Base-by-base conservation (phyloP, 805 yeast species). In the Lachancea kluyveri region DNA sequence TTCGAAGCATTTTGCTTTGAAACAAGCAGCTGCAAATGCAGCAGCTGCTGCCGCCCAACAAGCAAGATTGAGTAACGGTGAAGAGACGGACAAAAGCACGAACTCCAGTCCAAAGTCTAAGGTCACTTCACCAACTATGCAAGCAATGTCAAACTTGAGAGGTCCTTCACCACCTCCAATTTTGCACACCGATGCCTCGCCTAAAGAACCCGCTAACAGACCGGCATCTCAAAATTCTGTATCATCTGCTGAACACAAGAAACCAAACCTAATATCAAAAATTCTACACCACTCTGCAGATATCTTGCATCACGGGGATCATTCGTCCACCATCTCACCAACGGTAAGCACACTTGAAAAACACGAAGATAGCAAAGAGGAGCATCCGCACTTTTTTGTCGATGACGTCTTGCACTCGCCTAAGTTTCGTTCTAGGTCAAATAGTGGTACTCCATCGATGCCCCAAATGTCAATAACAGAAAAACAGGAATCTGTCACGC, bases 111-210 rank as follows among this genome's bases (percentile, higher is more conserved):
- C 35, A 15, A 17, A 25, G 26, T 10, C 24, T 4, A 30, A 25
- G 24, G 24, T 28, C 8, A 28, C 36, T 26, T 66, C 71, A 0
- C 78, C 79, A 4, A 67, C 76, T 21, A 74, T 68, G 8, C 50
- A 72, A 54, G 80, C 82, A 1, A 57, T 74, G 20, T 72, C 82
- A 6, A 72, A 66, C 48, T 52, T 76, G 33, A 64, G 79, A 38
- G 74, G 82, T 42, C 83, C 84, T 2, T 77, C 83, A 4, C 84
- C 85, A n/a, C 82, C 85, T 1, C 83, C 85, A 6, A 76, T 77
- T 33, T 56, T 76, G 28, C n/a, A n/a, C n/a, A n/a, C n/a, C n/a
- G n/a, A n/a, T n/a, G n/a, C n/a, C n/a, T n/a, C n/a, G n/a, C n/a
- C n/a, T n/a, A n/a, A n/a, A n/a, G n/a, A n/a, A n/a, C n/a, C n/a